These are phyloP conservation scores for Aphanocladium album DNA, from an alignment of 2,329 filamentous ascomycete genomes.

Conservation along the genomic window DNA sequence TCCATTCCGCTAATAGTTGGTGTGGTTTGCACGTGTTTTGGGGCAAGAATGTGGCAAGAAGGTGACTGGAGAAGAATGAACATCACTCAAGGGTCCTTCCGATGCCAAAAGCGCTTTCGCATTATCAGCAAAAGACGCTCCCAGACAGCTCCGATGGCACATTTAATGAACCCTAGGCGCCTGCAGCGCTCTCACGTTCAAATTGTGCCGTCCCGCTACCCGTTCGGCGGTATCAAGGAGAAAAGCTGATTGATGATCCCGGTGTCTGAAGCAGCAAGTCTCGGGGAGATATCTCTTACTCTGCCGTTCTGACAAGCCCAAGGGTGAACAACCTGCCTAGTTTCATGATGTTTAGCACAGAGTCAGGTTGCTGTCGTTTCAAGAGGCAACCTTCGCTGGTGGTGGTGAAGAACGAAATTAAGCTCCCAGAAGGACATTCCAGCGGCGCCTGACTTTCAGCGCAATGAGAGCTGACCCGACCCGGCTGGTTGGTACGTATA, in stretches of 20 bases:
- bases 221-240: too few species aligned
- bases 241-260: too few species aligned
- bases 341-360: background rate
- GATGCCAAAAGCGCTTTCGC: too few species aligned
- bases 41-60: background rate
- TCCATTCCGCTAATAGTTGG: background rate
- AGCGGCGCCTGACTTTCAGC: background rate
- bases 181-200: too few species aligned
- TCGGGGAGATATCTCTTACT: background rate
- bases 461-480: background rate
- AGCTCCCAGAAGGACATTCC: constrained; percentile 1
- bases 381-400: background rate
- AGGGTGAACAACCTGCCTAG: background rate
- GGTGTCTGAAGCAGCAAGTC: background rate
- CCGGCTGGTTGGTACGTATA: background rate
- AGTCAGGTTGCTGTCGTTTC: background rate
- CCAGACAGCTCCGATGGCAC: too few species aligned
- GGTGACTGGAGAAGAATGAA: background rate
- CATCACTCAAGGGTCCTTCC: background rate
- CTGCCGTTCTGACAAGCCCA: background rate
- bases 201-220: too few species aligned
- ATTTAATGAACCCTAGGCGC: too few species aligned
- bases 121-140: too few species aligned
- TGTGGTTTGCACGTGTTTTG: background rate
- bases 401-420: background rate